phyloP scores from a whole-genome alignment of 257 asterid genomes.

The Solanum habrochaites region DNA sequence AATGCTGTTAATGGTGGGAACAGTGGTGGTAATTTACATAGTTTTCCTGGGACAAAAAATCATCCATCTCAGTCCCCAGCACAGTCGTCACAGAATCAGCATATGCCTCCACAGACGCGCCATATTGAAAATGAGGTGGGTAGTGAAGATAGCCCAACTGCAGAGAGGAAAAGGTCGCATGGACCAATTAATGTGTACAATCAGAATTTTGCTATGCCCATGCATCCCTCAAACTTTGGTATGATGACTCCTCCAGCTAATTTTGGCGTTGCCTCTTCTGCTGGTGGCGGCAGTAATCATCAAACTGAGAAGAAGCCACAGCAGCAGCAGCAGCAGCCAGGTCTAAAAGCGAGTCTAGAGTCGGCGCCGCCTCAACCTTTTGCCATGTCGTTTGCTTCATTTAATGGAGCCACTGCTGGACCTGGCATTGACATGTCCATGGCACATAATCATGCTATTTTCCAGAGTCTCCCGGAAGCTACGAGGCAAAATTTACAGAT shows the following conservation, averaged over 20 bases:
- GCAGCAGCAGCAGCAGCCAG: constrained; percentile 29
- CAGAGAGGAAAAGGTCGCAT: constrained; percentile 50
- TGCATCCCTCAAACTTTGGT: constrained; percentile 62
- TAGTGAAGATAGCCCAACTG: constrained; percentile 48
- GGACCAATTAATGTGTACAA: constrained; percentile 49
- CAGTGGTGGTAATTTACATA: constrained; percentile 35
- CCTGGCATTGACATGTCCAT: constrained; percentile 49
- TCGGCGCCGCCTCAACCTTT: constrained; percentile 54
- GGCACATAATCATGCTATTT: constrained; percentile 66
- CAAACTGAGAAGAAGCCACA: constrained; percentile 51
- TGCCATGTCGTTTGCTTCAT: constrained; percentile 74
- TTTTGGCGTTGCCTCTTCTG: constrained; percentile 18
- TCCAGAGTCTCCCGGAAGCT: constrained; percentile 57
- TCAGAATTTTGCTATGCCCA: constrained; percentile 52
- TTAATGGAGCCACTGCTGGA: constrained; percentile 37
- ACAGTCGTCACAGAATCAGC: constrained; percentile 32
- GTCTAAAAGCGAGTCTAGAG: constrained; percentile 39
- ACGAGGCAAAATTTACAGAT: constrained; percentile 58
- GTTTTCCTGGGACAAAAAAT: constrained; percentile 31
- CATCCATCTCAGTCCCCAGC: constrained; percentile 43
- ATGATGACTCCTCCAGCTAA: constrained; percentile 50
- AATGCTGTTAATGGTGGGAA: constrained; percentile 16
- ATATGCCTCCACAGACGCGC: constrained; percentile 24
- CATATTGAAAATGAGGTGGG: constrained; percentile 50
- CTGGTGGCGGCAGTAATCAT: constrained; percentile 16